These are phyloP conservation scores for Clohesyomyces aquaticus DNA, from an alignment of 495 filamentous ascomycete species.

Conservation along the genomic window DNA sequence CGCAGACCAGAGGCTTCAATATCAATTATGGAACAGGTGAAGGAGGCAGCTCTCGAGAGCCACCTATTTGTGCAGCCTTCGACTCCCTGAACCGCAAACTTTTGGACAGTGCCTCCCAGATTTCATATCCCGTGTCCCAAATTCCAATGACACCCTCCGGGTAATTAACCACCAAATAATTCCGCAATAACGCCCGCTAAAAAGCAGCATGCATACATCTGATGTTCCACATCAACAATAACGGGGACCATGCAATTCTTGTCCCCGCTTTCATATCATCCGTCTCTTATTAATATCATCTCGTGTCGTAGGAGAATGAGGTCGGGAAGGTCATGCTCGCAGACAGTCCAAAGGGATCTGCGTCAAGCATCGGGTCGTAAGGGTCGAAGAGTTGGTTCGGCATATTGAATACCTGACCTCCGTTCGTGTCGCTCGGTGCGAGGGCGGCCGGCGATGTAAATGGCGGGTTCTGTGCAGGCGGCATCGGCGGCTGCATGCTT, in stretches of 20 bases:
- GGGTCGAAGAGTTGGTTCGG: constrained; percentile 75
- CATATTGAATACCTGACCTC: constrained; percentile 49
- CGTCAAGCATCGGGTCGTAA: constrained; percentile 81
- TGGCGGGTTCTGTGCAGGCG: constrained; percentile 39
- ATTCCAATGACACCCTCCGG: neutral
- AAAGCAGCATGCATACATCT: neutral
- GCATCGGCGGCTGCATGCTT: constrained; percentile 47
- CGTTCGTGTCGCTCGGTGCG: constrained; percentile 47
- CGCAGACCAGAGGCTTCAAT: neutral
- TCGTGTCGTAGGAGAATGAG: constrained; percentile 62
- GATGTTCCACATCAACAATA: neutral
- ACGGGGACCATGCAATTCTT: neutral
- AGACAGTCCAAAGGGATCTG: constrained; percentile 86
- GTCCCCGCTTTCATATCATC: neutral
- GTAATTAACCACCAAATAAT: neutral
- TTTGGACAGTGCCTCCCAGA: constrained; percentile 23
- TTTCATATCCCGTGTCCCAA: neutral
- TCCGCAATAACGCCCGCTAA: neutral
- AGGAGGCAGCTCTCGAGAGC: neutral
- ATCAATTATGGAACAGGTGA: constrained; percentile 14
- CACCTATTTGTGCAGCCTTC: neutral
- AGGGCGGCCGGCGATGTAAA: constrained; percentile 36
- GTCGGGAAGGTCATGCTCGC: constrained; percentile 95
- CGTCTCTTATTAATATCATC: constrained; percentile 20
- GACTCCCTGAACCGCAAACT: constrained; percentile 2